Evolutionary conservation across 1,284 basidiomycete genomes (phyloP).

Genomic region (Sporisorium scitamineum): DNA sequence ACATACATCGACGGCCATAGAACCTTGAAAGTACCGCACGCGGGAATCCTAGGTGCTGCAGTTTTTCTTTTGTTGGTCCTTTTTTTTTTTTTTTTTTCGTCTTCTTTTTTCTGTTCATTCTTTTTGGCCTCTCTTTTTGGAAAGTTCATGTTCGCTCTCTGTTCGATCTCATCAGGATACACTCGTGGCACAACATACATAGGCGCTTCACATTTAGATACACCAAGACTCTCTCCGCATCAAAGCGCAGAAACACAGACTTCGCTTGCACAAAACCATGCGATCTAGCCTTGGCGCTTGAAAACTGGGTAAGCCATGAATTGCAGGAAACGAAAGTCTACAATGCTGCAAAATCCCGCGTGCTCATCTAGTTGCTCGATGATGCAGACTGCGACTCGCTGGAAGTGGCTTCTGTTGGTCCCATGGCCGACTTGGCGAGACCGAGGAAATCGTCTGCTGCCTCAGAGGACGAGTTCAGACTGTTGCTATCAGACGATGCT

Average conservation of each 20-base stretch:
- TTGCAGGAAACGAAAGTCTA: neutral
- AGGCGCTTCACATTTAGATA: neutral
- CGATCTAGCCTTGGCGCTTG: too few relatives aligned
- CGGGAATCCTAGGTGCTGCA: conserved; percentile 84
- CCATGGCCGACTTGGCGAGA: conserved; percentile 28
- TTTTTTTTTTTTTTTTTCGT: neutral
- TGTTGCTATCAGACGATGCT: neutral
- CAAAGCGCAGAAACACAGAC: neutral
- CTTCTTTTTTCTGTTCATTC: conserved; percentile 10
- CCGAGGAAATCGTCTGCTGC: conserved; percentile 42
- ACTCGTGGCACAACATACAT: too few relatives aligned
- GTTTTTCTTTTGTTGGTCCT: conserved; percentile 71
- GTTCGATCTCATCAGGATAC: neutral
- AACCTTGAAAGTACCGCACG: too few relatives aligned
- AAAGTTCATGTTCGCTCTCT: neutral
- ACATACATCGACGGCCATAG: too few relatives aligned
- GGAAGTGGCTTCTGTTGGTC: conserved; percentile 11
- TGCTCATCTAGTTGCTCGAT: neutral
- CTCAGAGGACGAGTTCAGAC: conserved; percentile 2
- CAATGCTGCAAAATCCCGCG: neutral
- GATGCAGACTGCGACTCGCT: conserved; percentile 8
- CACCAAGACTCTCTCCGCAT: neutral
- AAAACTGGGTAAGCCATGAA: neutral
- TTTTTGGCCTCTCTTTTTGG: neutral
- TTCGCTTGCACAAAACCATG: neutral